Conservation (phyloP, 2,329 filamentous ascomycete genomes). For the Cladophialophora psammophila region DNA sequence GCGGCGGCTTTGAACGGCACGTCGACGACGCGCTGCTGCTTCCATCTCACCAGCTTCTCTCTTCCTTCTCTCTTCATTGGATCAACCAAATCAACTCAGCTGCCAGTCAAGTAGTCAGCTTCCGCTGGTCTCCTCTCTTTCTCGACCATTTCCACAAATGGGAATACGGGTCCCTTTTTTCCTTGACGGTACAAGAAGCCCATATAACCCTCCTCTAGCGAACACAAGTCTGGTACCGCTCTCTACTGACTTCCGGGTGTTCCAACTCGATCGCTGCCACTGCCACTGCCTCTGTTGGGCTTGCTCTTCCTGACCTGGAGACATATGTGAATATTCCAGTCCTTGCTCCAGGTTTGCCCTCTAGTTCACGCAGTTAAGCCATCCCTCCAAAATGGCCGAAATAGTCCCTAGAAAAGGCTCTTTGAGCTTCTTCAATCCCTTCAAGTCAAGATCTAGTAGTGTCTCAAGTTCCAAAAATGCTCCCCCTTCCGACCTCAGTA, state of each 20-base stretch:
- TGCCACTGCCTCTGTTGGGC: neutral
- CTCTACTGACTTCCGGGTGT: neutral
- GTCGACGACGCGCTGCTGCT: slow-evolving; percentile 4
- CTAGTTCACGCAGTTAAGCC: neutral
- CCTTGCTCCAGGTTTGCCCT: neutral
- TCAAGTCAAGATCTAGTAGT: slow-evolving; percentile 26
- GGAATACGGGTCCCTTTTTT: neutral
- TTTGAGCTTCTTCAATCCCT: slow-evolving; percentile 34
- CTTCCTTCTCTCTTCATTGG: slow-evolving; percentile 14
- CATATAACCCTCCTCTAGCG: neutral
- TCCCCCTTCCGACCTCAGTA: slow-evolving; percentile 25
- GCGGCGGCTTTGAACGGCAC: slow-evolving; percentile 15
- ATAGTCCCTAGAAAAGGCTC: slow-evolving; percentile 27
- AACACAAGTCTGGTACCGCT: neutral
- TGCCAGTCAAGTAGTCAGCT: slow-evolving; percentile 22
- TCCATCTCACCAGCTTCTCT: neutral
- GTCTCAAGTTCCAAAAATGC: slow-evolving; percentile 26
- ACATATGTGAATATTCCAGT: neutral
- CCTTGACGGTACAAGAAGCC: neutral
- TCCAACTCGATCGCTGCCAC: neutral
- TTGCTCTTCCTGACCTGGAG: neutral
- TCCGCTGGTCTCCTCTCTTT: slow-evolving; percentile 15
- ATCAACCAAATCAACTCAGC: neutral
- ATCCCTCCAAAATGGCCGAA: slow-evolving; percentile 26
- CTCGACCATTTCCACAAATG: neutral